A percentile compares a stretch with the other conserved stretches of the same genome.
Evolutionary conservation across 2,329 filamentous ascomycete species (phyloP).

Genomic region (Chaetomiaceae sp.): DNA sequence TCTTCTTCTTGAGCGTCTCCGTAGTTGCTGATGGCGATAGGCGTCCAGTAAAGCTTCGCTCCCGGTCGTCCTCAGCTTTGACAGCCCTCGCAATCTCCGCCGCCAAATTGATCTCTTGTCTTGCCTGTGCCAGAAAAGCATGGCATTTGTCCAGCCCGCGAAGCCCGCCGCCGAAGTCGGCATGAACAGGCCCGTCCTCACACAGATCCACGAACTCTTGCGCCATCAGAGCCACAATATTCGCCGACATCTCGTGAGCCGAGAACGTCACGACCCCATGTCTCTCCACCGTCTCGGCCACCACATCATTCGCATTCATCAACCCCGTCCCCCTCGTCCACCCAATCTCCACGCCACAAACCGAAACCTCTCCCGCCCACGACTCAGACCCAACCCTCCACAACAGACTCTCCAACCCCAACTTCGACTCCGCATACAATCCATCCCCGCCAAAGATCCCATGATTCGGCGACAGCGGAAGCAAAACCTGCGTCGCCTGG

Average conservation of each 20-base stretch:
- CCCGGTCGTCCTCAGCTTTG: too few relatives aligned
- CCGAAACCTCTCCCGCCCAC: slow-evolving; percentile 36
- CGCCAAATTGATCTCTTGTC: too few relatives aligned
- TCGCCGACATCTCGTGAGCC: slow-evolving; percentile 38
- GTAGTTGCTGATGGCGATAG: too few relatives aligned
- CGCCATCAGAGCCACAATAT: slow-evolving; percentile 34
- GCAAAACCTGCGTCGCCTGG: slow-evolving; percentile 36
- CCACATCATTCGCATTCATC: slow-evolving; percentile 39
- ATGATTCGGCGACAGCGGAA: slow-evolving; percentile 43
- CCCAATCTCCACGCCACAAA: slow-evolving; percentile 41
- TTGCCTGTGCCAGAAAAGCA: too few relatives aligned
- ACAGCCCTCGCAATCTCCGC: too few relatives aligned
- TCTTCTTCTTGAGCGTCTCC: too few relatives aligned
- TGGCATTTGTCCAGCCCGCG: too few relatives aligned
- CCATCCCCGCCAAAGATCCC: slow-evolving; percentile 41
- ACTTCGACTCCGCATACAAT: slow-evolving; percentile 42
- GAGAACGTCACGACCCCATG: slow-evolving; percentile 38
- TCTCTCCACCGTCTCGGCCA: slow-evolving; percentile 37
- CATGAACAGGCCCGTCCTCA: slow-evolving; percentile 34
- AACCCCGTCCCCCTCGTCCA: slow-evolving; percentile 43
- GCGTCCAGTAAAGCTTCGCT: too few relatives aligned
- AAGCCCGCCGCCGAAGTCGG: slow-evolving; percentile 39
- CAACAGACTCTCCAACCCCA: slow-evolving; percentile 36
- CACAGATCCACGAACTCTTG: slow-evolving; percentile 31
- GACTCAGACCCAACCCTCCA: slow-evolving; percentile 22